Evolutionary conservation across 2,329 filamentous ascomycete genomes (phyloP).

Genomic region (Periglandula ipomoeae): DNA sequence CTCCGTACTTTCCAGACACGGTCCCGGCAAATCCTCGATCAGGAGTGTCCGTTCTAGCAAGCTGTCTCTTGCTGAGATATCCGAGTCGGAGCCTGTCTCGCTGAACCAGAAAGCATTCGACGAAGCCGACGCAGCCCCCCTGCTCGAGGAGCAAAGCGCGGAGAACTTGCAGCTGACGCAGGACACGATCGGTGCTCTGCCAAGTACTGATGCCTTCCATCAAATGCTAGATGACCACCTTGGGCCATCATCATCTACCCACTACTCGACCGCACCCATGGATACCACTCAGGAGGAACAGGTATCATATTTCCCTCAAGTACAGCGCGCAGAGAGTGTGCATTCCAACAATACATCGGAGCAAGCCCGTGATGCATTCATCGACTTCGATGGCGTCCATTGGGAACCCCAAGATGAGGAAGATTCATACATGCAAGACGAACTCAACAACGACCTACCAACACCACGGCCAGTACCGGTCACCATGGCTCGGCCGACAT

Average conservation of each 20-base stretch:
- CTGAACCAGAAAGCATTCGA: constrained; percentile 44
- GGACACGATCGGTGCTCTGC: constrained; percentile 22
- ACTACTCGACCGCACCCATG: background rate
- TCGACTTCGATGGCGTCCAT: constrained; percentile 75
- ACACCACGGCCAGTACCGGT: constrained; percentile 17
- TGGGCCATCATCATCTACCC: constrained; percentile 3
- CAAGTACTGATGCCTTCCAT: constrained; percentile 23
- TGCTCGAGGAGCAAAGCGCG: constrained; percentile 30
- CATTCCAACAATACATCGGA: constrained; percentile 54
- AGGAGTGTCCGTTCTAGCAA: constrained; percentile 41
- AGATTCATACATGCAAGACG: constrained; percentile 15
- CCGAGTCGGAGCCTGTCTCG: constrained; percentile 44
- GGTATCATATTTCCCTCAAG: constrained; percentile 4
- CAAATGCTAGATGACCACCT: constrained; percentile 22
- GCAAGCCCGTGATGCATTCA: constrained; percentile 59
- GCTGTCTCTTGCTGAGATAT: constrained; percentile 45
- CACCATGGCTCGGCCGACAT: constrained; percentile 36
- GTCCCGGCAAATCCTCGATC: constrained; percentile 45
- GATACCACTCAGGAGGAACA: background rate
- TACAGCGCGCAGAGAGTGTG: constrained; percentile 31
- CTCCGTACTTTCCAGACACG: constrained; percentile 37
- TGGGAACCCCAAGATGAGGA: constrained; percentile 46
- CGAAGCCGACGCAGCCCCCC: constrained; percentile 36
- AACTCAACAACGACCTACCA: constrained; percentile 13
- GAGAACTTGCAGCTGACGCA: constrained; percentile 16